phyloP scores from a whole-genome alignment of 805 yeast species.

The Starmerella potacharoeniae region DNA sequence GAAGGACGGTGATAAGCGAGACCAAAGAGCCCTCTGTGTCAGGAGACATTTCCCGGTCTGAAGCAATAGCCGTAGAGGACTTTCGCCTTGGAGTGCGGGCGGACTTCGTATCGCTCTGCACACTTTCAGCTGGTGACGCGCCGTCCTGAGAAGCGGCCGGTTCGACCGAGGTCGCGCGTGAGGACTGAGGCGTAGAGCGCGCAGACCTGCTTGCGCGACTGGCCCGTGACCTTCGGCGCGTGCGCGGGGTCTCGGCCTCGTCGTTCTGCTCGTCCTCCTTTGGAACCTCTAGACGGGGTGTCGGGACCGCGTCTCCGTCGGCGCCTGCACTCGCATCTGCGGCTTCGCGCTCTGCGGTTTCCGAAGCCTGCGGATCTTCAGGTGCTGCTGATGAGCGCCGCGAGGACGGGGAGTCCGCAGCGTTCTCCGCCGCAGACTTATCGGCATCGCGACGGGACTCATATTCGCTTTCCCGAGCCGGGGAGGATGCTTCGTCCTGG shows the following conservation, averaged over 20 bases:
- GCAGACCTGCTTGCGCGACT: slow-evolving; percentile 4
- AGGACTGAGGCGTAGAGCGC: slow-evolving; percentile 7
- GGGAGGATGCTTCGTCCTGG: neutral
- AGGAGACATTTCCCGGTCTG: neutral
- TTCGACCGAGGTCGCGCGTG: slow-evolving; percentile 1
- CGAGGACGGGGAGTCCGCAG: neutral
- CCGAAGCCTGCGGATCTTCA: neutral
- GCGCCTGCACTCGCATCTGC: neutral
- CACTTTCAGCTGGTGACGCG: neutral
- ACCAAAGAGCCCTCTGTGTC: neutral
- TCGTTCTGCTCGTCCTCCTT: neutral
- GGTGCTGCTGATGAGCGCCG: neutral
- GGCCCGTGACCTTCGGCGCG: slow-evolving; percentile 2
- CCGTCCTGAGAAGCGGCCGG: neutral
- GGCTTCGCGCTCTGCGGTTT: neutral
- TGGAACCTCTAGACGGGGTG: neutral
- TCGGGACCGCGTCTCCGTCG: neutral
- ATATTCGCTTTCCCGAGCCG: neutral
- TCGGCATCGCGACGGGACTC: neutral
- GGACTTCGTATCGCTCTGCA: neutral
- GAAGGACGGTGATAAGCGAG: neutral
- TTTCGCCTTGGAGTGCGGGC: neutral
- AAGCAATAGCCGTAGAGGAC: neutral
- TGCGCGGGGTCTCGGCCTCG: neutral
- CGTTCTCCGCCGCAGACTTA: neutral